Evolutionary conservation across 805 yeast genomes (phyloP), one percentile per base, ranked within the genome.

Genomic region (Ogataea naganishii): DNA sequence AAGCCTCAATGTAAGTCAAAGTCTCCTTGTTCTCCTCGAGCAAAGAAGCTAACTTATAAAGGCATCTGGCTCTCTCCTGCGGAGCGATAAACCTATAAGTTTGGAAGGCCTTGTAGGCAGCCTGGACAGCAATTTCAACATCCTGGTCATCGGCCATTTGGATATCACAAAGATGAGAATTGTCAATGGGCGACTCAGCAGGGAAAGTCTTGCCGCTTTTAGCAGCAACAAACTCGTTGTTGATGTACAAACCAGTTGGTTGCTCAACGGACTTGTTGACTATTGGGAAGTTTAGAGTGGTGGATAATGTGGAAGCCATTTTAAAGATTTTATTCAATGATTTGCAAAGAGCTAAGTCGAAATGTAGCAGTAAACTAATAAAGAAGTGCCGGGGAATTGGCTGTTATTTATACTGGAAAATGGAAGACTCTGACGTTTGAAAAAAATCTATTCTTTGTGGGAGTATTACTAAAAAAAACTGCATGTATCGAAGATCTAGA

Each of bases 121-220:
- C 73, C 23, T 72, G 65, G 19, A 78, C 86, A 6, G 88, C 89
- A 38, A 58, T 42, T 36, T 80, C 79, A 20, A 80, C 78, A 53
- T 80, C 88, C 31, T 66, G 75, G 29, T 60, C 69, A 38, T 69
- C 56, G 29, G 74, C 77, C 49, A 66, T 67, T 46, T 70, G 68
- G 22, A 72, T 66, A 24, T 62, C 62, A 39, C 72, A 59, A 34
- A 71, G 56, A 29, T 60, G 56, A 40, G 66, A 69, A 52, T 72
- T 77, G 25, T 72, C 67, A 14, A 69, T 56, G 31, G 78, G 78
- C 31, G 68, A 59, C 21, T 62, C 49, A 20, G 67, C 73, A 34
- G 58, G 57, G 39, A 72, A 66, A n/a, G 74, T 68, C 51, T 69
- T 64, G 43, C 63, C 67, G 27, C 60, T 62, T 35, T 56, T 53